Evolutionary conservation across 257 asterid species (phyloP).

Genomic region (Nicotiana sylvestris): DNA sequence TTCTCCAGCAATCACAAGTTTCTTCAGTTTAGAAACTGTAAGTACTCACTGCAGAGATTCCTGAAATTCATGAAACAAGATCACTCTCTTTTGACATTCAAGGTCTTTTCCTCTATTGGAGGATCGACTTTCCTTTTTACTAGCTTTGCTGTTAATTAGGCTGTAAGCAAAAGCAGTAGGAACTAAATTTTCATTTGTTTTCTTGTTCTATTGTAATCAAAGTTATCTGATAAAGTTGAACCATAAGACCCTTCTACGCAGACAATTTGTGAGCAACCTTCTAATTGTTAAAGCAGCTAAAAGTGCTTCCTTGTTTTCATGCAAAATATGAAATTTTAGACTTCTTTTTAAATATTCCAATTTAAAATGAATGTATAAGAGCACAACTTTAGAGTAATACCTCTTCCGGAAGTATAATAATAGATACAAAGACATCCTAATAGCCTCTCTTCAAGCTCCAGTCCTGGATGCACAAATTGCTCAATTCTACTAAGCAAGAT

Average conservation of each 20-base stretch:
- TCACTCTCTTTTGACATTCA: neutral
- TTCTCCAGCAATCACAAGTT: neutral
- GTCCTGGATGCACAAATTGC: conserved; percentile 83
- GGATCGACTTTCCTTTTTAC: neutral
- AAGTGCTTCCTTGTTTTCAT: neutral
- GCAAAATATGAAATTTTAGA: neutral
- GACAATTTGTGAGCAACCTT: neutral
- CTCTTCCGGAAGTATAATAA: conserved; percentile 79
- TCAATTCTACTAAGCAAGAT: conserved; percentile 53
- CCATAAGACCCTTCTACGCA: neutral
- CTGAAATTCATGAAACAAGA: neutral
- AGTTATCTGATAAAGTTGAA: no score
- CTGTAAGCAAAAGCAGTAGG: no score
- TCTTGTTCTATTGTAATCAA: no score
- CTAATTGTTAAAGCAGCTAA: neutral
- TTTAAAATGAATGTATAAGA: neutral
- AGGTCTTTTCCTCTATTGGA: neutral
- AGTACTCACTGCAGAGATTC: neutral
- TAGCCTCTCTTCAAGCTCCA: conserved; percentile 84
- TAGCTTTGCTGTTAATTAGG: neutral
- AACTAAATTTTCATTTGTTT: no score
- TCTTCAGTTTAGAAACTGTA: neutral
- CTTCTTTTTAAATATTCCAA: neutral
- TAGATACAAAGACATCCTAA: conserved; percentile 82
- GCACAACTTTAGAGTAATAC: conserved; percentile 22